Evolutionary conservation across 2,329 filamentous ascomycete genomes (phyloP), one percentile per base, ranked within the genome.

Genomic region (Fusarium falciforme): DNA sequence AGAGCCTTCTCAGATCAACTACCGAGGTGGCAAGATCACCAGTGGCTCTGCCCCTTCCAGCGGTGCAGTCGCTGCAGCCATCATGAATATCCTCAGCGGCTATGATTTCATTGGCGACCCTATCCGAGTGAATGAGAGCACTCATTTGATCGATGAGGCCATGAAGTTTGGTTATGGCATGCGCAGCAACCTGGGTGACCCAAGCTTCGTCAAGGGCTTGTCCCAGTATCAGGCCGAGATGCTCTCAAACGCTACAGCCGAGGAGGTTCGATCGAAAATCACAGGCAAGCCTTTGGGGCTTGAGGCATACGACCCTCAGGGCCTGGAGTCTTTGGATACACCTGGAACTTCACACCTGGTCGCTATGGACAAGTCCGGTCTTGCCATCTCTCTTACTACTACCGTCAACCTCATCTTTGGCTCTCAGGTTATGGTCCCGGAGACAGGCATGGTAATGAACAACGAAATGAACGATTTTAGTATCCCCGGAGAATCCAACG

Each of bases 391-490:
- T 0, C 85, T 95, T 3, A 97, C 94, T 0, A 95, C 93, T 0
- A 97, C 94, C 0, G 85, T 97, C 70, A 97, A 97, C 80, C 85
- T 94, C 9, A 85, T 94, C 2, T 97, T 97, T 75, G 94, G 94
- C 12, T 93, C 91, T 10, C 88, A 89, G 4, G 77, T 97, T 52
- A 89, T 96, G 76, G 90, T 96, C 0, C 94, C 94, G 0, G 93
- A 96, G 79, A 96, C 94, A 0, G 94, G 94, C 4, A 85, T 96
- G 49, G 92, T 95, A 61, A 91, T 95, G 83, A 90, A 89, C 78
- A 83, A 89, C 69, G 86, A 90, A 76, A 87, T 88, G 85, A 87
- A 90, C 84, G 93, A 96, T 80, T 97, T 97, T 82, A 93, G 91
- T 36, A 93, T 95, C 60, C 94, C 94, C 0, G 90, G 89, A 35